phyloP scores from a whole-genome alignment of 306 rosid genomes.

The Rubus idaeus region DNA sequence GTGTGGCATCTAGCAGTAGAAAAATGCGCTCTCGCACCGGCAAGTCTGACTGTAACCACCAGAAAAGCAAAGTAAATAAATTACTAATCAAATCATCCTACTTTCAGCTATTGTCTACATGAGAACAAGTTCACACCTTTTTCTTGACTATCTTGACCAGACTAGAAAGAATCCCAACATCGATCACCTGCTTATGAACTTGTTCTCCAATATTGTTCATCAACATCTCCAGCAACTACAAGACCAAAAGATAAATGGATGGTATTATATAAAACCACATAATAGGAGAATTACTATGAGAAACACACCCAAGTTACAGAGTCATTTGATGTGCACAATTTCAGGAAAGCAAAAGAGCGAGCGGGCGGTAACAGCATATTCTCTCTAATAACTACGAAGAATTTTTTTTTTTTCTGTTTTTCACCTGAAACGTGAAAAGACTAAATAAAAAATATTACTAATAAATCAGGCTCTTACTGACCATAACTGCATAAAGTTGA shows the following conservation, averaged over 20 bases:
- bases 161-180: conserved; percentile 66
- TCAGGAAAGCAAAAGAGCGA: not conserved
- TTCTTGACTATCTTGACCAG: conserved; percentile 94
- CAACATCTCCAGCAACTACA: conserved; percentile 93
- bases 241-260: conserved; percentile 33
- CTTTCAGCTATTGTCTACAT: conserved; percentile 1
- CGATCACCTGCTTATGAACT: conserved; percentile 82
- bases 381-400: not conserved
- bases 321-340: not conserved
- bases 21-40: conserved; percentile 84
- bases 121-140: conserved; percentile 55
- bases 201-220: conserved; percentile 93
- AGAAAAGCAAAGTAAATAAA: conserved; percentile 14
- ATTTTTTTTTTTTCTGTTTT: not conserved
- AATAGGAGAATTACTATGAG: not conserved
- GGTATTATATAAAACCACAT: conserved; percentile 16
- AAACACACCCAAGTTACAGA: not conserved
- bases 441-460: not conserved
- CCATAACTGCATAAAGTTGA: conserved; percentile 81
- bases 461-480: conserved; percentile 39
- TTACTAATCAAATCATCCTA: conserved; percentile 10
- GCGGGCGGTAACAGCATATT: not conserved
- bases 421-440: not conserved
- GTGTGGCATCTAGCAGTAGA: conserved; percentile 94
- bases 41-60: conserved; percentile 70